Conservation (phyloP, 2,329 filamentous ascomycete species). For the Fusarium cyanostomum region DNA sequence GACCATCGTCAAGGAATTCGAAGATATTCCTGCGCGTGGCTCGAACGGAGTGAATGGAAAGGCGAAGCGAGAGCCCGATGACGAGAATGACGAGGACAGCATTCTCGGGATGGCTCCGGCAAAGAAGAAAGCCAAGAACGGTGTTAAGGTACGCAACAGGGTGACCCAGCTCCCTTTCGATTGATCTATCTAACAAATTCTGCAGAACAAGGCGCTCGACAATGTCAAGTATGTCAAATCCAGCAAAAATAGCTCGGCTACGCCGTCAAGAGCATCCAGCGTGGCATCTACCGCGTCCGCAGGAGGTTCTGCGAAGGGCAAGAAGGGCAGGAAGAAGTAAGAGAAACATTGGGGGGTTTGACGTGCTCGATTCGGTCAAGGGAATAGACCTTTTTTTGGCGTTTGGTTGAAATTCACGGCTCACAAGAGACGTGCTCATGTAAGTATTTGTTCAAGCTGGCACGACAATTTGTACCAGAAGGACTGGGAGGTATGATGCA, state of each 20-base stretch:
- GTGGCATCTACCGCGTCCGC: constrained; percentile 78
- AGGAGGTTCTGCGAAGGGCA: constrained; percentile 62
- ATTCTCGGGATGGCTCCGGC: constrained; percentile 83
- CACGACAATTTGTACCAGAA: constrained; percentile 20
- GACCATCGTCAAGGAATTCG: constrained; percentile 94
- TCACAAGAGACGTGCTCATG: constrained; percentile 26
- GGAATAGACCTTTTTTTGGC: constrained; percentile 38
- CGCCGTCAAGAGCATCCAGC: constrained; percentile 86
- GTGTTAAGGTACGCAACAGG: constrained; percentile 75
- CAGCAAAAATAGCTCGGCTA: constrained; percentile 78
- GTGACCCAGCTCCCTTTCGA: not conserved
- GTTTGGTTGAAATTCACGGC: constrained; percentile 39
- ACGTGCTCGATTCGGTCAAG: constrained; percentile 22
- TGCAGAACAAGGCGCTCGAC: constrained; percentile 91
- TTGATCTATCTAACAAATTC: constrained; percentile 24
- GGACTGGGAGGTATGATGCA: constrained; percentile 19
- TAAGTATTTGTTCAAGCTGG: constrained; percentile 28
- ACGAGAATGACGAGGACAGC: constrained; percentile 85
- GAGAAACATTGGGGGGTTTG: constrained; percentile 9
- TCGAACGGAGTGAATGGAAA: constrained; percentile 72
- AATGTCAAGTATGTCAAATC: constrained; percentile 86
- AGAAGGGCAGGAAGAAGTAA: constrained; percentile 51
- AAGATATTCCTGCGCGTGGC: constrained; percentile 67
- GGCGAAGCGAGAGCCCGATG: constrained; percentile 78
- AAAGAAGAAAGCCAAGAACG: constrained; percentile 94